Percentiles rank a stretch among this genome's conserved stretches.
Conservation (phyloP, 495 filamentous ascomycete species). For the Xylaria intraflava region DNA sequence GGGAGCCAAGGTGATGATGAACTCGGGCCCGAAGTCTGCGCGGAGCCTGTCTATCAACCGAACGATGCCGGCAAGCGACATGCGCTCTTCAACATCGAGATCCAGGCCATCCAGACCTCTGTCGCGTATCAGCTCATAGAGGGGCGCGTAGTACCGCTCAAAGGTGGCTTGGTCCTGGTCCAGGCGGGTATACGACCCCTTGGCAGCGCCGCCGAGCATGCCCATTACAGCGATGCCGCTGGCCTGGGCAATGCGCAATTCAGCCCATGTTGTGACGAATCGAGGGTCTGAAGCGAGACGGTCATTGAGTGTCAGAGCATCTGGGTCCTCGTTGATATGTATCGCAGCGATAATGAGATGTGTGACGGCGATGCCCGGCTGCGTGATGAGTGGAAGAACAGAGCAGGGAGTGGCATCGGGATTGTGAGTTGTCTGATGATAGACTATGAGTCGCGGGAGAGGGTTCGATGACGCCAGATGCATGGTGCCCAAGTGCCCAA, state of each 20-base stretch:
- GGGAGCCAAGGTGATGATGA: slow-evolving; percentile 72
- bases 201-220: slow-evolving; percentile 78
- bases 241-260: slow-evolving; percentile 56
- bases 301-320: slow-evolving; percentile 67
- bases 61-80: slow-evolving; percentile 62
- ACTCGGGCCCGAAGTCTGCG: slow-evolving; percentile 60
- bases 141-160: slow-evolving; percentile 58
- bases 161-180: slow-evolving; percentile 52
- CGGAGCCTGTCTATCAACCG: slow-evolving; percentile 67
- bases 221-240: slow-evolving; percentile 65
- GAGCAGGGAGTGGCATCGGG: slow-evolving; percentile 55
- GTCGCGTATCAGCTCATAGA: slow-evolving; percentile 52
- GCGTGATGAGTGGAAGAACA: slow-evolving; percentile 60
- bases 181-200: slow-evolving; percentile 58
- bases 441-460: slow-evolving; percentile 41
- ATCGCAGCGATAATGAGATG: slow-evolving; percentile 76
- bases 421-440: slow-evolving; percentile 62
- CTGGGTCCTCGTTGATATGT: slow-evolving; percentile 62
- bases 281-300: slow-evolving; percentile 53
- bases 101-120: slow-evolving; percentile 65
- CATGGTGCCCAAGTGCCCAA: slow-evolving; percentile 10
- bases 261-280: slow-evolving; percentile 59
- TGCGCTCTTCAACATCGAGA: slow-evolving; percentile 75
- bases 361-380: slow-evolving; percentile 49
- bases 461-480: slow-evolving; percentile 8